These are phyloP conservation scores for Cerrena zonata DNA, from an alignment of 1,284 basidiomycete species.

Conservation along the genomic window DNA sequence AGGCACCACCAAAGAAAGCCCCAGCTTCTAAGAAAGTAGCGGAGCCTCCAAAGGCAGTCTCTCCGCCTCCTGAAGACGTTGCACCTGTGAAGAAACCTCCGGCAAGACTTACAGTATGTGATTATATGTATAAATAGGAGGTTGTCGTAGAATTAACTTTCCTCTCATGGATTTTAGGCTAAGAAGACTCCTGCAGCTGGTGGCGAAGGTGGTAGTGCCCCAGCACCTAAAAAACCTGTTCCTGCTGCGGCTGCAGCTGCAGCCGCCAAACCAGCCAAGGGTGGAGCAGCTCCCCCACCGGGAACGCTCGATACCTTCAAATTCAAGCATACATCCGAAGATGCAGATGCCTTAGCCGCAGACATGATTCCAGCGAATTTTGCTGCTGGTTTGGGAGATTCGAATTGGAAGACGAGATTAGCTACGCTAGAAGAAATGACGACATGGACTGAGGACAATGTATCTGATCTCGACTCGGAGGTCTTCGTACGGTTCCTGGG, in stretches of 20 bases:
- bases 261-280: conserved; percentile 47
- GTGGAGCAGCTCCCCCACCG: conserved; percentile 35
- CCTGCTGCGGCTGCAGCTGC: conserved; percentile 34
- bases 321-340: conserved; percentile 86
- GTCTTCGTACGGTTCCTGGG: conserved; percentile 84
- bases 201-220: conserved; percentile 15
- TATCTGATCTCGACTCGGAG: conserved; percentile 77
- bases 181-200: conserved; percentile 47
- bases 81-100: conserved; percentile 41
- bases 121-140: background rate
- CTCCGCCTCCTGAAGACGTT: conserved; percentile 39
- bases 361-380: conserved; percentile 73
- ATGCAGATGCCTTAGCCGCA: conserved; percentile 78
- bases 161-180: conserved; percentile 34
- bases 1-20: conserved; percentile 44
- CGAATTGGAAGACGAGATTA: conserved; percentile 90
- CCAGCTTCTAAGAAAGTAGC: conserved; percentile 31
- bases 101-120: conserved; percentile 42
- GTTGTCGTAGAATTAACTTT: background rate
- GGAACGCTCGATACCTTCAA: conserved; percentile 80
- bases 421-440: conserved; percentile 84
- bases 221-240: conserved; percentile 42
- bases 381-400: conserved; percentile 71
- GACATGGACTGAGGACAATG: conserved; percentile 72
- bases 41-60: conserved; percentile 28